Evolutionary conservation across 2,329 filamentous ascomycete genomes (phyloP), one percentile per base, ranked within the genome.

Genomic region (Fusarium nurragi): DNA sequence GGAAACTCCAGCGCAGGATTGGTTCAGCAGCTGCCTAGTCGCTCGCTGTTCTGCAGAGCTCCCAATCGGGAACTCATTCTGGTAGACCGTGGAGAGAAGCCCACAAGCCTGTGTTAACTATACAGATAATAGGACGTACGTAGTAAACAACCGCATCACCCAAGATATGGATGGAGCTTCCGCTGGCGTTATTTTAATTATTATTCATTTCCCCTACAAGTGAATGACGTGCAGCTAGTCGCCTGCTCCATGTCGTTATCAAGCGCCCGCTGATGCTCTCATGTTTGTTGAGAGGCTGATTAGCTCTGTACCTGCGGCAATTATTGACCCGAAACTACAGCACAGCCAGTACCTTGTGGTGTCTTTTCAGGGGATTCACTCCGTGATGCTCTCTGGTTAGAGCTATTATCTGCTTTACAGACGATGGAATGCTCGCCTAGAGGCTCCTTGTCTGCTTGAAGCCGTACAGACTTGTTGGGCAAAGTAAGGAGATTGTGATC

Each of bases 61-160:
- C 69, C 67, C 67, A 47, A 71, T 71, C 60, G 36, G 69, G 69
- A 68, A 71, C 55, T n/a, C 52, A 41, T 49, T 61, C 39, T 63
- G 46, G 23, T 43, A 26, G 28, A 32, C 16, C 39, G 36, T 62
- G 44, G 47, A 48, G 46, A 47, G 22, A 54, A 40, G 46, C 36
- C 59, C 51, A 53, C 64, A 65, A 39, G 50, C 47, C 48, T 57
- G 58, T 61, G 53, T 54, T 43, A 58, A 64, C 51, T 50, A 60
- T 50, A 56, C 48, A 39, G 37, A 43, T 26, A 26, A 39, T 32
- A 47, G 45, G 34, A 52, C 23, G 47, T 53, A 62, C 28, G 28
- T 30, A 62, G 39, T 60, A 45, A 51, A 51, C 49, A 55, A 51
- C 21, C 34, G 39, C 23, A 59, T 38, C 38, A 47, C 28, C 51